These are phyloP conservation scores for Neurospora sp. DNA, from an alignment of 495 filamentous ascomycete species.

Conservation along the genomic window DNA sequence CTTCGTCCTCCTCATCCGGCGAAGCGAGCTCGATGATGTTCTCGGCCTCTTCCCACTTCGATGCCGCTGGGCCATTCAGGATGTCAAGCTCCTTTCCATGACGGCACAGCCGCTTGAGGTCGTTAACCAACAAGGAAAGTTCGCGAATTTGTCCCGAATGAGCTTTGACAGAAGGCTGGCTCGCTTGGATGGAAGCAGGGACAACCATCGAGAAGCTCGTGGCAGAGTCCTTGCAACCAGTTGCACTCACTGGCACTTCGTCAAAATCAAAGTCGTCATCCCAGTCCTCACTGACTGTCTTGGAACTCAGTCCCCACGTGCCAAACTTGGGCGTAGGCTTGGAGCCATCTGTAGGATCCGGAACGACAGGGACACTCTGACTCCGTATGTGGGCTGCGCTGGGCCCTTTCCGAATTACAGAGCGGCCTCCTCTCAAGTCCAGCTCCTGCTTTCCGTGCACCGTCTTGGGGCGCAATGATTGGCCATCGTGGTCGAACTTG, in stretches of 20 bases:
- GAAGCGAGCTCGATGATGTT: constrained; percentile 80
- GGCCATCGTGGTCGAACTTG: constrained; percentile 41
- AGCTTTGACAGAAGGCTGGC: constrained; percentile 74
- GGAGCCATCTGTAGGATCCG: constrained; percentile 47
- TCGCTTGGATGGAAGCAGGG: constrained; percentile 71
- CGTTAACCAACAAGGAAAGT: constrained; percentile 64
- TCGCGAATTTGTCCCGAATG: constrained; percentile 83
- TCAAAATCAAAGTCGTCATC: constrained; percentile 77
- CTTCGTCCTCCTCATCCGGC: constrained; percentile 58
- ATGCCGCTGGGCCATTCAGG: constrained; percentile 48
- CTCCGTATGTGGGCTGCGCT: constrained; percentile 76
- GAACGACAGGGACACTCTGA: constrained; percentile 86
- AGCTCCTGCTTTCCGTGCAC: constrained; percentile 82
- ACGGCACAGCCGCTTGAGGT: constrained; percentile 60
- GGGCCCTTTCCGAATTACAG: constrained; percentile 63
- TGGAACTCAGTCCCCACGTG: constrained; percentile 78
- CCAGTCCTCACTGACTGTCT: constrained; percentile 77
- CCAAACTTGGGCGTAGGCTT: constrained; percentile 68
- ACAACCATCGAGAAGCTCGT: constrained; percentile 57
- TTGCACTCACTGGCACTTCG: constrained; percentile 34
- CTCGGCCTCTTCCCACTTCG: constrained; percentile 78
- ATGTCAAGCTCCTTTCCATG: constrained; percentile 60
- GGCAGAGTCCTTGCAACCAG: constrained; percentile 32
- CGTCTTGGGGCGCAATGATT: constrained; percentile 66
- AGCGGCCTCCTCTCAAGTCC: constrained; percentile 61